A percentile compares a stretch with the other conserved stretches of the same genome.
phyloP scores from a whole-genome alignment of 23 red algal genomes.

The Cyanidioschyzon merolae region DNA sequence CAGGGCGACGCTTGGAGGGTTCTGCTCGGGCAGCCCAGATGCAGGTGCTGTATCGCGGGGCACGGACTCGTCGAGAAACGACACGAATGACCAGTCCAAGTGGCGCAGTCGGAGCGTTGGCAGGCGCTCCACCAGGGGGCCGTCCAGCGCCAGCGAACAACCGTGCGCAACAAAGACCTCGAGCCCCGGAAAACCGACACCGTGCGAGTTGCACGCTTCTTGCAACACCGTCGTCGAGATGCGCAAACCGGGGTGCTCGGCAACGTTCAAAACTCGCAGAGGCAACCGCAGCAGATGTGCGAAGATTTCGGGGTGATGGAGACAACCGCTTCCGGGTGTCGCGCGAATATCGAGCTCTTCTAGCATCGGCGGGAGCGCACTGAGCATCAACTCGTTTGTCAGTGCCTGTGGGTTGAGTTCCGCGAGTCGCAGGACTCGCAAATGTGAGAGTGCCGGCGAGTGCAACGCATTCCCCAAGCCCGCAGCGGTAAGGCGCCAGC shows the following conservation, averaged over 20 bases:
- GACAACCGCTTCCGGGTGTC: not conserved
- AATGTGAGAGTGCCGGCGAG: not conserved
- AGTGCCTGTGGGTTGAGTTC: not conserved
- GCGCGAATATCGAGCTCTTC: constrained; percentile 2
- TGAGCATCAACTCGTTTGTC: not conserved
- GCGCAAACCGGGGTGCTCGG: not conserved
- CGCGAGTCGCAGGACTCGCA: not conserved
- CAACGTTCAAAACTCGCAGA: not conserved
- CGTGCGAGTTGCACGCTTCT: not conserved
- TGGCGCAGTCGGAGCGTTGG: not conserved
- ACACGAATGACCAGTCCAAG: not conserved
- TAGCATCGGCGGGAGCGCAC: not conserved
- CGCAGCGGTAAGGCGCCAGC: not conserved
- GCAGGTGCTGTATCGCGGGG: not conserved
- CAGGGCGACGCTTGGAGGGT: too few species aligned
- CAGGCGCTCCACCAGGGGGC: not conserved
- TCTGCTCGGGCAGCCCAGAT: not conserved
- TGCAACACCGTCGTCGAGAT: not conserved
- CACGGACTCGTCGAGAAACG: not conserved
- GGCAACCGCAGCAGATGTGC: not conserved
- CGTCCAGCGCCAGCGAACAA: not conserved
- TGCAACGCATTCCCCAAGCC: not conserved
- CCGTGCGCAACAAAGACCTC: not conserved
- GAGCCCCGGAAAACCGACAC: not conserved
- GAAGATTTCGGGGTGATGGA: not conserved